Conservation (phyloP, 352 stramenopile genomes). For the Phytopythium cucurbitacearum region DNA sequence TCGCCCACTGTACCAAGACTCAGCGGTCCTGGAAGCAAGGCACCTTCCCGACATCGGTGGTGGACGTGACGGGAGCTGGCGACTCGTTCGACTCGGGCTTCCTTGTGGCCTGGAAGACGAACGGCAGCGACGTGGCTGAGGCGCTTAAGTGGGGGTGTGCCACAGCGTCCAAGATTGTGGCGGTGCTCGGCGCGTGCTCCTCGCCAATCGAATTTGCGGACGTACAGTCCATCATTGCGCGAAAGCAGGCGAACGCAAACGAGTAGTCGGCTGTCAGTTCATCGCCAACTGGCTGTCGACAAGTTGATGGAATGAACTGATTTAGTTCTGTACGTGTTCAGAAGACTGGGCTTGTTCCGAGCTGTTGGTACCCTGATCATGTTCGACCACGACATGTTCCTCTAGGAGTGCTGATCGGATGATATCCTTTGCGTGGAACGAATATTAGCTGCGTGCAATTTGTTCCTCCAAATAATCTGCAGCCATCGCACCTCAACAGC, state of each 20-base stretch:
- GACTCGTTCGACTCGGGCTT: constrained; percentile 88
- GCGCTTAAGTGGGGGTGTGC: constrained; percentile 65
- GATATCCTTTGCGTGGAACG: constrained; percentile 7
- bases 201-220: constrained; percentile 36
- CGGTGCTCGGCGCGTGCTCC: constrained; percentile 49
- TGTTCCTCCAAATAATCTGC: background rate
- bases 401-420: constrained; percentile 30
- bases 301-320: constrained; percentile 1
- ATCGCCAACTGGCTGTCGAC: background rate
- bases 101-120: constrained; percentile 58
- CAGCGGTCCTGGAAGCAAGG: constrained; percentile 33
- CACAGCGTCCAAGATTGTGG: constrained; percentile 56
- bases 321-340: background rate
- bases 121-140: constrained; percentile 34
- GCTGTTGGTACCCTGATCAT: too few species aligned
- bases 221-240: constrained; percentile 32
- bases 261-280: too few species aligned
- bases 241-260: too few species aligned
- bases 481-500: constrained; percentile 25
- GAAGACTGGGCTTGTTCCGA: background rate
- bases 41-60: constrained; percentile 52
- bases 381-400: constrained; percentile 17
- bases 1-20: constrained; percentile 40
- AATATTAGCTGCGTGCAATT: too few species aligned
- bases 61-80: constrained; percentile 78